Conservation (phyloP, 495 filamentous ascomycete genomes). For the Xanthoparmelia taractica region DNA sequence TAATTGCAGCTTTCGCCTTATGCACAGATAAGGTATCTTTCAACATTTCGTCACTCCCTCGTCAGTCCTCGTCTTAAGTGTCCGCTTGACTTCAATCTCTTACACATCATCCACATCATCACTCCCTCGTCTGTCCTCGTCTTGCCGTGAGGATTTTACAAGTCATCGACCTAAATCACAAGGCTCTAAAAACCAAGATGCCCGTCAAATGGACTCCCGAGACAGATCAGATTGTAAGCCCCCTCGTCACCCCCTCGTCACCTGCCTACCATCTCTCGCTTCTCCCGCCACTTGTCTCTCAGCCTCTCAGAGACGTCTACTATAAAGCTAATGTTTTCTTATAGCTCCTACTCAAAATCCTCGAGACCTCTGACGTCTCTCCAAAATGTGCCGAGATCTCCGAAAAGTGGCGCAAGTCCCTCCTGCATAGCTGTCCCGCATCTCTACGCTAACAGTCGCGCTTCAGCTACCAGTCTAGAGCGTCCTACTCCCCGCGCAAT, state of each 20-base stretch:
- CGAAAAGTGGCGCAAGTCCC: conserved; percentile 40
- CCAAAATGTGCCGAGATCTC: conserved; percentile 38
- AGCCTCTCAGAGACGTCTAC: neutral
- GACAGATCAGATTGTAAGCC: conserved; percentile 36
- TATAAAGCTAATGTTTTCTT: neutral
- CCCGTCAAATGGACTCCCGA: conserved; percentile 38
- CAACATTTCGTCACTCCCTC: too few relatives aligned
- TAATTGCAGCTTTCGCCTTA: neutral
- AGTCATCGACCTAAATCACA: too few relatives aligned
- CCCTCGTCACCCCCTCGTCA: neutral
- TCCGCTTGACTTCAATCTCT: too few relatives aligned
- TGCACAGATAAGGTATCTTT: neutral
- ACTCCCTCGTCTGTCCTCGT: neutral
- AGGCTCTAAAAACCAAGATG: conserved; percentile 28
- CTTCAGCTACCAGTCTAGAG: conserved; percentile 26
- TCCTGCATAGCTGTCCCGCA: neutral
- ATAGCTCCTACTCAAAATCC: conserved; percentile 42
- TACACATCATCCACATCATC: too few relatives aligned
- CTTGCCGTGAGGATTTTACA: too few relatives aligned
- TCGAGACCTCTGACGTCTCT: conserved; percentile 38
- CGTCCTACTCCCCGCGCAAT: conserved; percentile 44
- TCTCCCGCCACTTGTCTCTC: neutral
- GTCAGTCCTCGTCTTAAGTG: too few relatives aligned
- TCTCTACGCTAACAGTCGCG: neutral
- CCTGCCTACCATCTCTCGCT: neutral